Conservation (phyloP, 1,139 yeast species). For the Yamadazyma spencermartinsiae region DNA sequence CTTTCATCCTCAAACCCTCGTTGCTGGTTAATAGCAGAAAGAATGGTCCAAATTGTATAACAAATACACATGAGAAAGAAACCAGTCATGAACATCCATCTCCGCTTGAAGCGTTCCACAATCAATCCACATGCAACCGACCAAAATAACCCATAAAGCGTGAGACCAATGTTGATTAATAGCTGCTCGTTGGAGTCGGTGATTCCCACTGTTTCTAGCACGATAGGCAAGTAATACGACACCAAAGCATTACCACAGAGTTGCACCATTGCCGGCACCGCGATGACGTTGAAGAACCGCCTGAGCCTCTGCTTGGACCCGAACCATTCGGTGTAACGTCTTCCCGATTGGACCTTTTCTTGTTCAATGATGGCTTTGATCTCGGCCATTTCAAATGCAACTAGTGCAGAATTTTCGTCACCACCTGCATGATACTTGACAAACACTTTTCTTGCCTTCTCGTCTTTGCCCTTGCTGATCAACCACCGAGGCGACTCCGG, state of each 20-base stretch:
- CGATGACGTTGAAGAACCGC: slow-evolving; percentile 11
- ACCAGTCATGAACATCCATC: slow-evolving; percentile 1
- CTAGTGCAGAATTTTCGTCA: slow-evolving; percentile 15
- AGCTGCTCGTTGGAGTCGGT: slow-evolving; percentile 8
- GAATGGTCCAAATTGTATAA: slow-evolving; percentile 31
- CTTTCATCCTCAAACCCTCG: slow-evolving; percentile 28
- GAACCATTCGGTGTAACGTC: slow-evolving; percentile 25
- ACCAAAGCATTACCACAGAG: slow-evolving; percentile 16
- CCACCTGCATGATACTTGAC: slow-evolving; percentile 23
- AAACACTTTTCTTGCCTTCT: slow-evolving; percentile 51
- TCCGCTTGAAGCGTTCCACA: background rate
- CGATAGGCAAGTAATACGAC: slow-evolving; percentile 18
- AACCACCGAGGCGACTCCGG: slow-evolving; percentile 53
- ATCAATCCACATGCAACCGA: slow-evolving; percentile 28
- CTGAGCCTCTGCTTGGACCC: slow-evolving; percentile 9
- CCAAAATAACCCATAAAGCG: slow-evolving; percentile 36
- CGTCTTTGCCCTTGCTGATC: slow-evolving; percentile 36
- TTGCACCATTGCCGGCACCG: slow-evolving; percentile 13
- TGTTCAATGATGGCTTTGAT: slow-evolving; percentile 28
- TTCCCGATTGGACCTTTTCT: slow-evolving; percentile 19
- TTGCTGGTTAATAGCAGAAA: slow-evolving; percentile 31
- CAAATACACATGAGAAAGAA: slow-evolving; percentile 1
- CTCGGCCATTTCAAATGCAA: slow-evolving; percentile 40
- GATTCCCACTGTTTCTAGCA: slow-evolving; percentile 17
- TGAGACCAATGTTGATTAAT: slow-evolving; percentile 12